A percentile compares a stretch with the other conserved stretches of the same genome.
These are phyloP conservation scores for Pichia sorboxylosa DNA, from an alignment of 1,139 yeast genomes.

Conservation along the genomic window DNA sequence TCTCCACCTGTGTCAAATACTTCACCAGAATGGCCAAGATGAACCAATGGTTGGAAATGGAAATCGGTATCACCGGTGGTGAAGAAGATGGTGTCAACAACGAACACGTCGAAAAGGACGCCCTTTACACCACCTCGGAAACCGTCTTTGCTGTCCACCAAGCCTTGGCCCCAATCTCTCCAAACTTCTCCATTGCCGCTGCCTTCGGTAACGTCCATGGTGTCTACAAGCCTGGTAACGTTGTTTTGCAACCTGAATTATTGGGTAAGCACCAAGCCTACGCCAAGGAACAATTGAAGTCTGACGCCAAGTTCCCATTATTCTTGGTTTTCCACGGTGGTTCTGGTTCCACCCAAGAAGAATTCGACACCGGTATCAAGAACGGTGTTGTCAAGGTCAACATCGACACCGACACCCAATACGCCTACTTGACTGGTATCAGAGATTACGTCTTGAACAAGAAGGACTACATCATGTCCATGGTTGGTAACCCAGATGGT, in stretches of 20 bases:
- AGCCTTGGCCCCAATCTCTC: constrained; percentile 84
- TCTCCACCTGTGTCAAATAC: constrained; percentile 87
- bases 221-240: constrained; percentile 99
- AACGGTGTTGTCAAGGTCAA: constrained; percentile 98
- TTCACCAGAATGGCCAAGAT: constrained; percentile 88
- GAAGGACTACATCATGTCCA: constrained; percentile 83
- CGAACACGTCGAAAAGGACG: constrained; percentile 78
- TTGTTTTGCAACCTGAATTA: constrained; percentile 82
- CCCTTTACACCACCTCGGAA: constrained; percentile 91
- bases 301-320: constrained; percentile 59
- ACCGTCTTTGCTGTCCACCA: constrained; percentile 86
- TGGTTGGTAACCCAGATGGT: constrained; percentile 99
- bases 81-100: constrained; percentile 99
- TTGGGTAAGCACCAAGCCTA: constrained; percentile 92
- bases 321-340: constrained; percentile 99
- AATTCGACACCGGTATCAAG: constrained; percentile 82
- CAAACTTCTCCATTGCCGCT: constrained; percentile 98
- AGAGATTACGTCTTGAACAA: constrained; percentile 92
- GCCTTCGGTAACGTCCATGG: constrained; percentile 99
- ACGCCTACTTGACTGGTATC: constrained; percentile 91
- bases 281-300: constrained; percentile 51
- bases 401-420: constrained; percentile 98
- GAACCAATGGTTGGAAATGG: constrained; percentile 99
- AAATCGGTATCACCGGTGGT: constrained; percentile 99
- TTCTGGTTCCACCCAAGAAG: constrained; percentile 90